phyloP scores from a whole-genome alignment of 2,329 filamentous ascomycete genomes.

The Trichoderma breve region DNA sequence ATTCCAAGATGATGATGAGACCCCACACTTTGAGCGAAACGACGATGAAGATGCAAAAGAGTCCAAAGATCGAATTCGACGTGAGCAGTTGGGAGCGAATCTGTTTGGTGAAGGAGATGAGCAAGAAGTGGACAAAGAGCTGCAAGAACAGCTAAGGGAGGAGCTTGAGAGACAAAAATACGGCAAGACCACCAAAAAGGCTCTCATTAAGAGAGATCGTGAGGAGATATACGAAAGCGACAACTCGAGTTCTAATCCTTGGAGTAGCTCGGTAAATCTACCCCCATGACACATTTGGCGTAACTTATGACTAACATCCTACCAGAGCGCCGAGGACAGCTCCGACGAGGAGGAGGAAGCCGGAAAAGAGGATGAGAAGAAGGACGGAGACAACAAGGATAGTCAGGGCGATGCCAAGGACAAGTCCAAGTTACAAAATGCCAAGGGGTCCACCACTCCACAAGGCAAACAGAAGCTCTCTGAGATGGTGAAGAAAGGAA shows the following conservation, averaged over 20 bases:
- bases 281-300: background rate
- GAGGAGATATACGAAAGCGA: conserved; percentile 83
- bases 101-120: conserved; percentile 72
- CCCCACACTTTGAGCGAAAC: conserved; percentile 69
- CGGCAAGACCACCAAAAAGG: conserved; percentile 76
- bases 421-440: conserved; percentile 51
- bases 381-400: conserved; percentile 59
- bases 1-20: conserved; percentile 88
- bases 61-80: conserved; percentile 68
- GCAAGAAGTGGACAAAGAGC: conserved; percentile 69
- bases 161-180: conserved; percentile 67
- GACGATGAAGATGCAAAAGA: conserved; percentile 79
- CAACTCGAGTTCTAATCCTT: conserved; percentile 44
- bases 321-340: conserved; percentile 50
- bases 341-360: conserved; percentile 39
- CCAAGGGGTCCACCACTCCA: conserved; percentile 65
- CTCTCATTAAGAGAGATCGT: conserved; percentile 79
- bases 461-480: conserved; percentile 47
- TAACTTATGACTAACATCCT: background rate
- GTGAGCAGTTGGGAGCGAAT: conserved; percentile 83
- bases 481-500: conserved; percentile 48
- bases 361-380: conserved; percentile 39
- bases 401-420: conserved; percentile 56
- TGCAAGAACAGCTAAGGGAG: conserved; percentile 67
- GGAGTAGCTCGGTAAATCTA: conserved; percentile 39